Evolutionary conservation across 2,329 filamentous ascomycete species (phyloP), one percentile per base, ranked within the genome.

Genomic region (Aspergillus sp.): DNA sequence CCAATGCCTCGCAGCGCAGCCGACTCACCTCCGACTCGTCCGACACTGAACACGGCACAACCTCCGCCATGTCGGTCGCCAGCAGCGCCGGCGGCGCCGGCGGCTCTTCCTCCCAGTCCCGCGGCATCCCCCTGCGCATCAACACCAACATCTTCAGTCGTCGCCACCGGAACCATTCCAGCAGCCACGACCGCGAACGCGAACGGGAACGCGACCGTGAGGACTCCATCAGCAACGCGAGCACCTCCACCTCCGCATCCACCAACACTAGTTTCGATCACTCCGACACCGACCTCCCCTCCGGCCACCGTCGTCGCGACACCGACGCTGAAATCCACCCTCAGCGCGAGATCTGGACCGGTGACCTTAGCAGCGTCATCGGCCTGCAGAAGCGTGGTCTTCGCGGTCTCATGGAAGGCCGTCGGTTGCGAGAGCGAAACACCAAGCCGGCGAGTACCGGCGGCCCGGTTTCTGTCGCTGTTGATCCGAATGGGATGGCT

Each of bases 311-410:
- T 54, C 75, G 77, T 49, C 75, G 76, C 26, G 79, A 76, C 42
- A 75, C 71, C 9, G 70, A 74, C 49, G 68, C 68, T 14, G 68
- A 68, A 49, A 22, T 68, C 55, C 63, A 69, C 63, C 64, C 68
- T 3, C 76, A 81, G 14, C 78, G 85, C 14, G 90, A 92, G 65
- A 81, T 94, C 0, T 99, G 95, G 94, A 82, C 78, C 2, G 80
- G 79, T 80, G 84, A 69, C 88, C 89, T 59, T 86, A 96, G 78
- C 78, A 91, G 91, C 52, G 94, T 98, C 2, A 96, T 99, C 66
- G 95, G 95, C 0, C 74, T 99, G 64, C 95, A 99, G 80, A 99
- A 99, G 80, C 84, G 95, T 56, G 95, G 95, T 0, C 76, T 99
- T 39, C 84, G 94, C 60, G 95, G 95, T 0, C 76, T 99, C 66